Base-by-base conservation (phyloP, 129 eudicot species). In the Artemisia annua region DNA sequence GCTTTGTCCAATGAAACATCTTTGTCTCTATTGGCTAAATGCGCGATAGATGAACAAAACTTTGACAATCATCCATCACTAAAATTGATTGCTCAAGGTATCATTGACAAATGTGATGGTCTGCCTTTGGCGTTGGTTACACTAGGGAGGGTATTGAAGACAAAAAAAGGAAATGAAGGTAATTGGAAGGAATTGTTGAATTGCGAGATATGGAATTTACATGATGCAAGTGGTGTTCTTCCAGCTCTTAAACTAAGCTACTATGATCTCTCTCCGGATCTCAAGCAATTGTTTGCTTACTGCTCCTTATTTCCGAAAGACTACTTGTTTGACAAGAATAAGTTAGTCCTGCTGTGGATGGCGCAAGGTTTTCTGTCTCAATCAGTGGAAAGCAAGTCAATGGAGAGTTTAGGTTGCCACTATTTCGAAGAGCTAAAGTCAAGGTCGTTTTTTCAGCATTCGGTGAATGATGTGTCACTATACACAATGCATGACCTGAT, bases 21-120 rank as follows among this genome's bases (percentile, higher is more conserved):
- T 16, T 28, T 61, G 46, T 65, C 82, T 22, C 19, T 85, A 28
- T 73, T 85, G 3, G 66, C 78, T 6, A 74, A n/a, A n/a, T n/a
- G n/a, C n/a, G 81, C 86, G 1, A 52, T 75, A 18, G 67, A 30
- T 3, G 63, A 39, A 51, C n/a, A 10, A 3, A 11, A 57, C 26
- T 73, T 66, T 10, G 55, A 65, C 1, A 69, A 53, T 11, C 52
- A 70, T 63, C 75, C 54, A 3, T 58, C 72, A 2, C 14, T 86
- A 1, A 35, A 22, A 24, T n/a, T 2, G 10, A 30, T 80, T 69
- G 87, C 84, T 19, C 64, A 51, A 26, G 30, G 15, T 1, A 59
- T 80, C 9, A 75, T 57, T 1, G 19, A 26, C 18, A 68, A 73
- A 20, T 82, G 65, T 60, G 3, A 26, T 12, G 43, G 65, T 1